Base-by-base conservation (phyloP, 2,329 filamentous ascomycete genomes). In the Penicillium sp. region DNA sequence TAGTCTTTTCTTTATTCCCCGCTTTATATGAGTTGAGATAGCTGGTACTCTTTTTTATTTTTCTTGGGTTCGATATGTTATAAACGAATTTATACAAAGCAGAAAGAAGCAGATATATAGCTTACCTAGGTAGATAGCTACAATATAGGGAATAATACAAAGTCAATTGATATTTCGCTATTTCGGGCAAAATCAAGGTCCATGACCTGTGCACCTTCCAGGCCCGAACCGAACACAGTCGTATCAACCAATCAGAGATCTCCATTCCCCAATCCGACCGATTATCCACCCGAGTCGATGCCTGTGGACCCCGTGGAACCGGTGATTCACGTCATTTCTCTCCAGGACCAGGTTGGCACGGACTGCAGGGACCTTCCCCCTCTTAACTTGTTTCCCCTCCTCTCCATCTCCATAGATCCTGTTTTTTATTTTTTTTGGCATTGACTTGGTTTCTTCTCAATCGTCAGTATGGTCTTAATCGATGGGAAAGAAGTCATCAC, bases 401-500 rank as follows among this genome's bases (percentile, higher is more conserved):
- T 43, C 33, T 43, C 45, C 23, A 3, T 53, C 27, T 33, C 17
- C 2, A 33, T 12, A n/a, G 19, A n/a, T 23, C 21, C 21, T 23
- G 2, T 23, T 23, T 23, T 23, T 23, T 23, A 6, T 23, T 52
- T 35, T 33, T 35, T 44, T 9, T 49, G 19, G n/a, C 2, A 39
- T 36, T 36, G 5, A 53, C 12, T 23, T 13, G 10, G 27, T 15
- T 19, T 21, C 33, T 33, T 47, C 3, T 23, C 48, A 55, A 57
- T 63, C n/a, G 49, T 23, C 27, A 64, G 59, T 63, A 97, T 97
- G 93, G 93, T 96, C 73, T 84, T 96, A 71, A 88, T 94, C 72
- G 91, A 96, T 77, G 86, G 89, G 71, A 86, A 94, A 77, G 90
- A 94, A 73, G 93, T 91, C 76, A 83, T 93, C 72, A 92, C 89